Evolutionary conservation across 192 early-diverging fungal species (phyloP).

Genomic region (Coemansia sp.): DNA sequence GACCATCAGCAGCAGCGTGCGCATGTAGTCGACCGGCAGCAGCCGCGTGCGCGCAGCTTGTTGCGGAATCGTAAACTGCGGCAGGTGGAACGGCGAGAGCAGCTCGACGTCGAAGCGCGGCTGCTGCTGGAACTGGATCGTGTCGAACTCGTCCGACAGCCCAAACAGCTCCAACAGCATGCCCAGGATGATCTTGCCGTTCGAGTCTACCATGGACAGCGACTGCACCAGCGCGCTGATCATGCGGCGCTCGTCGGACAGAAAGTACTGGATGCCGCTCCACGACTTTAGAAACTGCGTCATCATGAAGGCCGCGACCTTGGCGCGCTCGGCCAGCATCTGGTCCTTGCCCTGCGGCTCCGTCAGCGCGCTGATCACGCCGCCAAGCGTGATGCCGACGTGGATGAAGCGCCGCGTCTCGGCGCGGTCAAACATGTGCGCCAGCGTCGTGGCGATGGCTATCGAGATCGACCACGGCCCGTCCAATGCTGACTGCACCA

Average conservation of each 20-base stretch:
- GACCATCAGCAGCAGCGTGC: constrained; percentile 49
- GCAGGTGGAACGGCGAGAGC: constrained; percentile 39
- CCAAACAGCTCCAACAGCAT: constrained; percentile 55
- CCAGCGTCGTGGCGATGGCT: constrained; percentile 33
- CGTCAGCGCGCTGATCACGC: constrained; percentile 41
- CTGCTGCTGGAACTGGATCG: constrained; percentile 50
- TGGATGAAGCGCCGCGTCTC: constrained; percentile 34
- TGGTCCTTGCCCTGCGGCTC: constrained; percentile 40
- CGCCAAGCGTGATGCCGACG: constrained; percentile 39
- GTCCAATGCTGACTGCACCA: constrained; percentile 46
- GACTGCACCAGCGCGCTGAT: constrained; percentile 34
- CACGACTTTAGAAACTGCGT: constrained; percentile 54
- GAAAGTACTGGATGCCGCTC: constrained; percentile 54
- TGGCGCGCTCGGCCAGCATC: constrained; percentile 45
- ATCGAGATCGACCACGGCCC: constrained; percentile 52
- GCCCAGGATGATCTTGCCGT: constrained; percentile 45
- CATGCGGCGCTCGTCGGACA: constrained; percentile 37
- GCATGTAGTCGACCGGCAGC: constrained; percentile 44
- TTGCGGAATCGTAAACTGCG: constrained; percentile 31
- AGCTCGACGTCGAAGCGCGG: constrained; percentile 48
- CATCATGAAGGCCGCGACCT: constrained; percentile 46
- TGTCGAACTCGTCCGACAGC: constrained; percentile 46
- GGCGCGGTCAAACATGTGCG: constrained; percentile 37
- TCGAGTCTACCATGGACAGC: constrained; percentile 35
- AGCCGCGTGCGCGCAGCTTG: constrained; percentile 32